Evolutionary conservation across 2,329 filamentous ascomycete genomes (phyloP).

Genomic region (Zymoseptoria passerinii): DNA sequence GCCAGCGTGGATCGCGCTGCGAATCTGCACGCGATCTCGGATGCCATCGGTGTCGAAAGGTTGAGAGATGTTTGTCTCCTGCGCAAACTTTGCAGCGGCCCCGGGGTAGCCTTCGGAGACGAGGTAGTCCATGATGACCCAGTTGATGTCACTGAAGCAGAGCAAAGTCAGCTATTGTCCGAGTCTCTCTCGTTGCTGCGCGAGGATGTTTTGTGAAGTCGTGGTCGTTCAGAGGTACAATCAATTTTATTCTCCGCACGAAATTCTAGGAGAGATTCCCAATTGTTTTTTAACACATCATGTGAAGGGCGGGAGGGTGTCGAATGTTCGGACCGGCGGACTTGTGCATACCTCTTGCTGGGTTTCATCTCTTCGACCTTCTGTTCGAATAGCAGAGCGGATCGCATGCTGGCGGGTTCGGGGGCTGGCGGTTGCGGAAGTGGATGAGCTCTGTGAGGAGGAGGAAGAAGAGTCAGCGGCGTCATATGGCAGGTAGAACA

Average conservation of each 20-base stretch:
- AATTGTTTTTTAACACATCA: constrained; percentile 85
- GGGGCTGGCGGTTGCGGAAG: constrained; percentile 59
- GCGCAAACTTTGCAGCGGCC: constrained; percentile 86
- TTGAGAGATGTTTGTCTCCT: constrained; percentile 78
- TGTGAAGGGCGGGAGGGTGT: constrained; percentile 43
- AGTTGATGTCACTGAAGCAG: constrained; percentile 75
- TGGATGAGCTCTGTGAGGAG: constrained; percentile 50
- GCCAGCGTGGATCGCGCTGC: constrained; percentile 75
- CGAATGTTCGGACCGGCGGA: constrained; percentile 1
- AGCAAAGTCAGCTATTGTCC: constrained; percentile 14
- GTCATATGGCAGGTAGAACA: not conserved
- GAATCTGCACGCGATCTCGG: constrained; percentile 69
- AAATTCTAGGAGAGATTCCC: constrained; percentile 99
- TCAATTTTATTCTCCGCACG: constrained; percentile 85
- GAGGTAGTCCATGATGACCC: constrained; percentile 90
- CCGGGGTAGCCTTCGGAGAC: constrained; percentile 91
- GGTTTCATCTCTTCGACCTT: constrained; percentile 78
- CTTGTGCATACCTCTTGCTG: constrained; percentile 60
- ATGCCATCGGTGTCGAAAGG: constrained; percentile 64
- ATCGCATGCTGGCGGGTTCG: constrained; percentile 52
- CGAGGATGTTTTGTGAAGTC: not conserved
- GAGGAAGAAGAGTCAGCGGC: constrained; percentile 1
- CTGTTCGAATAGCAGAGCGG: constrained; percentile 65
- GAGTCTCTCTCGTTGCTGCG: not conserved
- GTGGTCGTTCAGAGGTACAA: constrained; percentile 57